Evolutionary conservation across 1,139 yeast genomes (phyloP).

Genomic region (Diutina scorzettiae): DNA sequence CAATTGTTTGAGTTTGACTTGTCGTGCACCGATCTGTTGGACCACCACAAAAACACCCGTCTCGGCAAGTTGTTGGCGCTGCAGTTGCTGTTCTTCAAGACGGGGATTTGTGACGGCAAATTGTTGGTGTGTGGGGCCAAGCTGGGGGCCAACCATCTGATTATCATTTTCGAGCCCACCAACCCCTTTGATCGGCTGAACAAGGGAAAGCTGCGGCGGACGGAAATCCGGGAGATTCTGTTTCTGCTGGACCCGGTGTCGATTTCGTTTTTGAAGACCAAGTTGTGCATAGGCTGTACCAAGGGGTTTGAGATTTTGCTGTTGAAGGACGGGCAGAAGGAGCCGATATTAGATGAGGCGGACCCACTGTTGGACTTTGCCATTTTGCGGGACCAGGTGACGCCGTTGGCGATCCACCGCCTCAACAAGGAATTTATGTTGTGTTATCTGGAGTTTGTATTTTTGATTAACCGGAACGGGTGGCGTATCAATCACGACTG

Average conservation of each 20-base stretch:
- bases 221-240: slow-evolving; percentile 61
- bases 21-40: slow-evolving; percentile 53
- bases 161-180: slow-evolving; percentile 76
- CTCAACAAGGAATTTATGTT: slow-evolving; percentile 80
- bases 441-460: slow-evolving; percentile 85
- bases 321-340: slow-evolving; percentile 65
- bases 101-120: slow-evolving; percentile 85
- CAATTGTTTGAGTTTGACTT: slow-evolving; percentile 74
- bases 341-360: slow-evolving; percentile 81
- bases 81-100: slow-evolving; percentile 82
- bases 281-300: slow-evolving; percentile 88
- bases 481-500: slow-evolving; percentile 94
- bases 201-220: slow-evolving; percentile 34
- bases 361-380: slow-evolving; percentile 95
- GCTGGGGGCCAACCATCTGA: slow-evolving; percentile 60
- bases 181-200: slow-evolving; percentile 50
- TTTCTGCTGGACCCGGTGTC: slow-evolving; percentile 87
- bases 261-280: slow-evolving; percentile 78
- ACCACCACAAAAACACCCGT: slow-evolving; percentile 56
- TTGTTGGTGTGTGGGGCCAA: slow-evolving; percentile 85
- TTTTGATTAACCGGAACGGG: slow-evolving; percentile 87
- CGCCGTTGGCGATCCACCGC: slow-evolving; percentile 86
- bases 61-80: slow-evolving; percentile 69
- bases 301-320: slow-evolving; percentile 92
- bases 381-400: slow-evolving; percentile 65